Base-by-base conservation (phyloP, 768 basidiomycete species). In the Crassisporium funariophilum region DNA sequence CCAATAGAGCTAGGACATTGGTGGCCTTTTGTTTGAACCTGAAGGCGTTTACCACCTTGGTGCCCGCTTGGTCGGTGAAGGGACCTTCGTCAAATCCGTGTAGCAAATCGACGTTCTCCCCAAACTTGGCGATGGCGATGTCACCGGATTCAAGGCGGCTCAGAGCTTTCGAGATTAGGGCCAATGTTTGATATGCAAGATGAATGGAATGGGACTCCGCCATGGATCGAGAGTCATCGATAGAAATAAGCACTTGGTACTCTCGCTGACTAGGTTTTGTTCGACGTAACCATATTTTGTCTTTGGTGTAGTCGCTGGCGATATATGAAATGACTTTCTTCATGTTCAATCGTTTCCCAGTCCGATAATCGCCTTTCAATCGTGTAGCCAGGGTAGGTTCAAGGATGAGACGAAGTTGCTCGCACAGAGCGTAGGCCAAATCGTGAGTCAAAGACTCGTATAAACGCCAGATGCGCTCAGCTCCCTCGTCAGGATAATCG, bases 181-280 rank as follows among this genome's bases (percentile, higher is more conserved):
- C 94, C 51, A 99, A 79, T 0, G 95, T 94, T 64, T 98, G 85
- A 66, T 87, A 97, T 5, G 97, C 94, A 33, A 99, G 79, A 63
- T 98, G 92, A 20, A 97, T 81, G 1, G 91, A 91, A 55, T 88
- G 88, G 3, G 86, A 88, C 66, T 95, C 91, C 9, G 91, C 84
- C 97, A 99, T 98, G 25, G 94, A 97, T 24, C 88, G 84, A 3
- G 94, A 98, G 71, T 98, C 97, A 61, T 98, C 97, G 39, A 99
- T 79, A 8, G 93, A 88, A 46, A 99, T 78, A 31, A 98, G 79
- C 2, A 99, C 83, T 61, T 99, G 95, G 66, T 98, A 98, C 62
- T 97, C 95, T 38, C 97, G 81, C 58, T 90, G 84, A 62, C 91
- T 93, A 4, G 97, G 95, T 40, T 88, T 84, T 3, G 95, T 97